These are phyloP conservation scores for Rhododendron vialii DNA, from an alignment of 148 eudicot species.

Conservation along the genomic window DNA sequence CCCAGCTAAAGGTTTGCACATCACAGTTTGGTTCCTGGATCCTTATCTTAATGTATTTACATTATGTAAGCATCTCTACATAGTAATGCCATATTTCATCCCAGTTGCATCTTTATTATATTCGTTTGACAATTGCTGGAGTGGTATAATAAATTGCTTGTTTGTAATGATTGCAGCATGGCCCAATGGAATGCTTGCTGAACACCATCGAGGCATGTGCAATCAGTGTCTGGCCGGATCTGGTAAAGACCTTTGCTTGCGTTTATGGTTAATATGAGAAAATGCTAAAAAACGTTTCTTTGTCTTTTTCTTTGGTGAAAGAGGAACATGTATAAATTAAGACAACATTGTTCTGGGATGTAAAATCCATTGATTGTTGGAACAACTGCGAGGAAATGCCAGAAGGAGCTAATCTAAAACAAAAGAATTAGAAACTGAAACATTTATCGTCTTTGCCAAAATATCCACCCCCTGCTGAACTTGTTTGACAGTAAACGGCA, in stretches of 20 bases:
- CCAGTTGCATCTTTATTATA: not conserved
- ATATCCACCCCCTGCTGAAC: not conserved
- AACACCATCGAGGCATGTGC: slow-evolving; percentile 92
- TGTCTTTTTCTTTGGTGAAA: not conserved
- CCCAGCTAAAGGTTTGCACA: not conserved
- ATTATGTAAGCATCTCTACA: not conserved
- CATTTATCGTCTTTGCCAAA: not conserved
- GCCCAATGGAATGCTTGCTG: slow-evolving; percentile 64
- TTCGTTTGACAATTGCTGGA: not conserved
- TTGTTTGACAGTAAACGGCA: not conserved
- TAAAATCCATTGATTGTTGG: not conserved
- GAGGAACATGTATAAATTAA: not conserved
- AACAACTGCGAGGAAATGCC: not conserved
- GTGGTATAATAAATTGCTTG: not conserved
- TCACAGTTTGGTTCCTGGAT: not conserved
- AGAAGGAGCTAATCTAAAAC: not conserved
- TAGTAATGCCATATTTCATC: not conserved
- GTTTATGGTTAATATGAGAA: not conserved
- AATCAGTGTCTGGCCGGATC: slow-evolving; percentile 63
- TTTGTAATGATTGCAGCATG: slow-evolving; percentile 63
- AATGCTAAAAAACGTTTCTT: not conserved
- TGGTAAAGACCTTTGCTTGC: slow-evolving; percentile 38
- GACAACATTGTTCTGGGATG: not conserved
- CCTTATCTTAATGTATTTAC: not conserved
- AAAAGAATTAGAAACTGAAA: not conserved